Evolutionary conservation across 2,329 filamentous ascomycete genomes (phyloP), one percentile per base, ranked within the genome.

Genomic region (Ceratocystis smalleyi): DNA sequence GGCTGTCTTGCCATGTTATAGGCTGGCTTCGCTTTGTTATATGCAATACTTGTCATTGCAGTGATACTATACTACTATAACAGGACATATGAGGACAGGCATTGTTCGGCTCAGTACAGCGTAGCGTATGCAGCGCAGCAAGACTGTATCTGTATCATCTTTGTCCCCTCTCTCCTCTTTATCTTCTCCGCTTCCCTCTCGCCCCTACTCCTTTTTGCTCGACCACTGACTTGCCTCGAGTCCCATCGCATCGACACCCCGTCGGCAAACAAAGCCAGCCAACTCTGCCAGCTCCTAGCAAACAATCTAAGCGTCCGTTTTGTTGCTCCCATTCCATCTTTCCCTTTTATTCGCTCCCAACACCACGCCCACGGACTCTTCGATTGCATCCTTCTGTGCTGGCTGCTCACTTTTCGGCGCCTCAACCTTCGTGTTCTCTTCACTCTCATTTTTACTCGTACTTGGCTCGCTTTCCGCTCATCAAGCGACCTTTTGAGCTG

Each of bases 1-100:
- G 17, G 30, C 59, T 61, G 66, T 19, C 59, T 59, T 30, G 6
- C 47, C 43, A 35, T 49, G 47, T 63, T 65, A 62, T 61, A 59
- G 24, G 54, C 62, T 27, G 63, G 32, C 65, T 30, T 60, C 49
- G 40, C 27, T 64, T 45, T 64, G 43, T 43, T 35, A 35, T 35
- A 57, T n/a, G 5, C 12, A 35, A 57, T 32, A 32, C 27, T 57
- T 57, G 54, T 19, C 54, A 57, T 35, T 32, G 1, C 54, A 35
- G 27, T 17, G 15, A 4, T 35, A 57, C 27, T 57, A 57, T 17
- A 10, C 15, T 35, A 57, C 54, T 57, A 57, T 17, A 57, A 57
- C 54, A 30, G 27, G 54, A 35, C 54, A 57, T 35, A 57, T 57
- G 54, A 30, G 27, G 15, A 57, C 54, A 57, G 54, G 54, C 54